These are phyloP conservation scores for Pythium aristosporum DNA, from an alignment of 352 stramenopile genomes.

Conservation along the genomic window DNA sequence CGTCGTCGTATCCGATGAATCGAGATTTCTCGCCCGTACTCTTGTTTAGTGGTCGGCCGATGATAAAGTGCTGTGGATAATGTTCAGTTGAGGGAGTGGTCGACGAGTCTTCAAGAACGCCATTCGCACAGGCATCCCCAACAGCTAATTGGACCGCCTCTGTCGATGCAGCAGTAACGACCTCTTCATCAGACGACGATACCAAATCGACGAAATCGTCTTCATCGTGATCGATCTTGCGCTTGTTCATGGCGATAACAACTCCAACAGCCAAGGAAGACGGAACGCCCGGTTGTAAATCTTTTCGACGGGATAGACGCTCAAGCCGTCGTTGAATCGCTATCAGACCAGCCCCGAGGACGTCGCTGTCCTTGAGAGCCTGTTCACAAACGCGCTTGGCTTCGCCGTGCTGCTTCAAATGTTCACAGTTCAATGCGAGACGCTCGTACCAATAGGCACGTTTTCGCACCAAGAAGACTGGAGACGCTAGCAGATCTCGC, in stretches of 20 bases:
- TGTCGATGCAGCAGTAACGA: neutral
- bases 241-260: neutral
- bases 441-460: constrained; percentile 75
- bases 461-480: constrained; percentile 54
- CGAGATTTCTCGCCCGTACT: constrained; percentile 76
- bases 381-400: constrained; percentile 47
- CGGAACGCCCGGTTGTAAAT: neutral
- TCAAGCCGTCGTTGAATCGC: constrained; percentile 46
- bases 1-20: constrained; percentile 87
- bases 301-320: constrained; percentile 42
- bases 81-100: neutral
- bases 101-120: neutral
- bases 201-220: constrained; percentile 21
- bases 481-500: constrained; percentile 54
- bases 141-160: neutral
- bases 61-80: constrained; percentile 51
- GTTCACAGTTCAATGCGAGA: constrained; percentile 70
- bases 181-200: constrained; percentile 19
- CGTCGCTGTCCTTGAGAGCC: constrained; percentile 53
- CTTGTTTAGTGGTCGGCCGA: constrained; percentile 74
- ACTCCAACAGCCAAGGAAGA: neutral
- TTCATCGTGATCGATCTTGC: constrained; percentile 5
- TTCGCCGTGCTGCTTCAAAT: constrained; percentile 62
- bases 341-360: constrained; percentile 56
- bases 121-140: neutral